Conservation (phyloP, 78 protist genomes). For the slime mould (Dictyostelium discoideum) region dicty_2.7 NC_007089.4:4550001-4550500, state of each 20-base stretch:
- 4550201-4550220: constrained; percentile 81
- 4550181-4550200: constrained; percentile 80
- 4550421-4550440: constrained; percentile 8
- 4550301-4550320: constrained; percentile 85
- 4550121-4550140: constrained; percentile 6
- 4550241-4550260: constrained; percentile 59
- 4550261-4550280: constrained; percentile 77
- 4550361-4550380: constrained; percentile 83
- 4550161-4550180: constrained; percentile 74
- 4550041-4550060: background rate
- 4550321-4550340: constrained; percentile 86
- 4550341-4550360: constrained; percentile 74
- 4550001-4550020: no score
- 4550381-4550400: constrained; percentile 72
- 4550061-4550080: background rate
- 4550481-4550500: background rate
- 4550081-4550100: background rate
- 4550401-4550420: constrained; percentile 26
- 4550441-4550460: constrained; percentile 37
- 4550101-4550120: background rate
- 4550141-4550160: constrained; percentile 82
- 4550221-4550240: constrained; percentile 31
- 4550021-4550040: background rate
- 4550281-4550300: constrained; percentile 84
- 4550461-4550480: background rate